These are phyloP conservation scores for Pseudomonodictys pantanalensis DNA, from an alignment of 495 filamentous ascomycete species.

Conservation along the genomic window DNA sequence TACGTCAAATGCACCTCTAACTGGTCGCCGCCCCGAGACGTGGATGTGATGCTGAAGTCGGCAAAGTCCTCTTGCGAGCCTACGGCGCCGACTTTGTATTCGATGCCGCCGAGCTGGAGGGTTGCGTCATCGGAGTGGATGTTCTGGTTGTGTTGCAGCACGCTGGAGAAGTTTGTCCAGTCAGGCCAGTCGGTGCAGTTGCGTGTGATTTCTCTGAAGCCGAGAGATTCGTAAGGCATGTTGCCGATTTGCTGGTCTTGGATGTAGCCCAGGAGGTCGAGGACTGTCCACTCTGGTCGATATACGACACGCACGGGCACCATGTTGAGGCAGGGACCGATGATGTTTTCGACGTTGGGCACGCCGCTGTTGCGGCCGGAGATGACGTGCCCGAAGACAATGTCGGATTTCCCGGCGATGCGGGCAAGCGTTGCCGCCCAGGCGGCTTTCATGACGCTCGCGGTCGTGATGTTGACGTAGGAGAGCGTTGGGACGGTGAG, in stretches of 20 bases:
- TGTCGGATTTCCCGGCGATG: conserved; percentile 49
- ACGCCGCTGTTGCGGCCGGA: conserved; percentile 56
- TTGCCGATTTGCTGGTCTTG: conserved; percentile 60
- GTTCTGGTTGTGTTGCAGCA: conserved; percentile 34
- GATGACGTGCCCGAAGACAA: conserved; percentile 56
- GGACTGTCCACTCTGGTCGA: conserved; percentile 47
- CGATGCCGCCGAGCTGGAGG: conserved; percentile 42
- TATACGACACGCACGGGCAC: conserved; percentile 57
- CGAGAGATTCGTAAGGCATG: conserved; percentile 52
- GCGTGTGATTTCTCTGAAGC: conserved; percentile 37
- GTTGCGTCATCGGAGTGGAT: conserved; percentile 16
- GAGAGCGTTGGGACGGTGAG: conserved; percentile 9
- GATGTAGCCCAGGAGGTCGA: conserved; percentile 54
- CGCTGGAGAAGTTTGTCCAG: conserved; percentile 30
- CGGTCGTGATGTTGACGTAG: conserved; percentile 49
- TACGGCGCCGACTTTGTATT: conserved; percentile 50
- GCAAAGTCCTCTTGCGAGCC: conserved; percentile 53
- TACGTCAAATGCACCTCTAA: conserved; percentile 49
- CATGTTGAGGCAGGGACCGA: conserved; percentile 60
- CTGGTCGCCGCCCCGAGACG: conserved; percentile 43
- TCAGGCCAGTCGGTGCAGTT: conserved; percentile 40
- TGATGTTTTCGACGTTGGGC: conserved; percentile 52
- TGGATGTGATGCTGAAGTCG: conserved; percentile 52
- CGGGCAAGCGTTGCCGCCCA: conserved; percentile 56
- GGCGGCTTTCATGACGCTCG: conserved; percentile 57